Percentiles rank a stretch among this genome's conserved stretches.
Conservation (phyloP, 257 asterid species). For the Ilex aquifolium region DNA sequence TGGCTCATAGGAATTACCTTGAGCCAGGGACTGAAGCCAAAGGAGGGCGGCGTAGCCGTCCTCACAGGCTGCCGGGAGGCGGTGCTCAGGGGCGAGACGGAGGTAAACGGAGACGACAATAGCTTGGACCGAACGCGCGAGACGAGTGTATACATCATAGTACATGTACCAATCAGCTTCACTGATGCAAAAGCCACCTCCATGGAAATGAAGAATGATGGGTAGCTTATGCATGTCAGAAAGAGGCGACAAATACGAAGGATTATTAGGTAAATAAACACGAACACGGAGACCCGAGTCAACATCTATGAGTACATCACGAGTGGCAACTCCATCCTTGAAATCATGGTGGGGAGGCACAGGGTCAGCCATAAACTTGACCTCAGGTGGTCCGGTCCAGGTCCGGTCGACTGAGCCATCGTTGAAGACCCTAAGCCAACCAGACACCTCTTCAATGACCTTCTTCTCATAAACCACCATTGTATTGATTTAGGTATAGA, state of each 20-base stretch:
- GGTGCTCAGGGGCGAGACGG: constrained; percentile 52
- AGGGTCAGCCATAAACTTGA: constrained; percentile 56
- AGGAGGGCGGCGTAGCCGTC: constrained; percentile 32
- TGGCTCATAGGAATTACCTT: constrained; percentile 3
- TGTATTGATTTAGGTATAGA: neutral
- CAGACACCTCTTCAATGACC: constrained; percentile 43
- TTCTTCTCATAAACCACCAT: constrained; percentile 13
- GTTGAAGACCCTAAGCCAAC: constrained; percentile 49
- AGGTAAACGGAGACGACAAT: constrained; percentile 47
- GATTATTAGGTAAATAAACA: constrained; percentile 30
- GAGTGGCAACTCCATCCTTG: constrained; percentile 38
- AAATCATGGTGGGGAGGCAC: constrained; percentile 39
- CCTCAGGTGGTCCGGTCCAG: constrained; percentile 54
- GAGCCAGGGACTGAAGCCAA: constrained; percentile 38
- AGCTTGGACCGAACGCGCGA: constrained; percentile 33
- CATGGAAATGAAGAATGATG: constrained; percentile 57
- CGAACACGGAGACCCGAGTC: constrained; percentile 31
- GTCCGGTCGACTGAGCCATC: constrained; percentile 64
- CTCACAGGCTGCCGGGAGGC: constrained; percentile 46
- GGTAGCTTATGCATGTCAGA: constrained; percentile 29
- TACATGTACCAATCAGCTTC: constrained; percentile 58
- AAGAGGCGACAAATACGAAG: too few species aligned
- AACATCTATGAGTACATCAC: constrained; percentile 17
- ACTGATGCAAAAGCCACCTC: constrained; percentile 68
- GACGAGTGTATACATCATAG: constrained; percentile 35